Evolutionary conservation across 345 rosid species (phyloP), one percentile per base, ranked within the genome.

Genomic region (Melaleuca quinquenervia): DNA sequence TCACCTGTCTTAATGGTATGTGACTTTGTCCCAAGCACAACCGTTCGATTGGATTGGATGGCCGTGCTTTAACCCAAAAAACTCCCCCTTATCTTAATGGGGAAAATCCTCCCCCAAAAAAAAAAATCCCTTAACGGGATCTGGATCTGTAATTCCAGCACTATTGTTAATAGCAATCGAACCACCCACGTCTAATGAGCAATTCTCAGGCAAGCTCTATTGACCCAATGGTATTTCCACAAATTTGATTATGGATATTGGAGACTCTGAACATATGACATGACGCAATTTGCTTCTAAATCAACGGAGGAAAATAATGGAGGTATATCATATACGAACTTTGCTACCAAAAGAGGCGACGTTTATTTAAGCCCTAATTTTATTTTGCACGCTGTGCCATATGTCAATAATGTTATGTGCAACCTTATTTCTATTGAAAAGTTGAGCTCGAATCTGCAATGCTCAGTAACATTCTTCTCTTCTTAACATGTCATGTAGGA

Each of bases 261-360:
- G 89, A 7, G 87, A 83, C 16, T 48, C 89, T 6, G 11, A 85
- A 10, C 76, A 88, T 51, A 85, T 88, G 82, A 41, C 85, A 44
- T 6, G 60, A 56, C n/a, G 27, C 1, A 11, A 20, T 27, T 9
- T 1, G 3, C 1, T 29, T 8, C 0, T 83, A 52, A 26, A 13
- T 54, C 41, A 4, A 41, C 41, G 3, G 11, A 64, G 9, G 5
- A 62, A 84, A 6, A n/a, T 32, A 29, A 7, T 32, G 18, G 27
- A 12, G 27, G 15, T 6, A 36, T 32, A 27, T 6, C 36, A 12
- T 8, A 20, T 82, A 3, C 4, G 14, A 1, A 22, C 84, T 6
- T 85, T 82, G 24, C 1, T 21, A 82, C 52, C n/a, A 26, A 49
- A 49, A 20, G 24, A 20, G 62, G 86, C 1, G 32, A n/a, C 3